Evolutionary conservation across 2,329 filamentous ascomycete genomes (phyloP).

Genomic region (Leptodontidium sp.): DNA sequence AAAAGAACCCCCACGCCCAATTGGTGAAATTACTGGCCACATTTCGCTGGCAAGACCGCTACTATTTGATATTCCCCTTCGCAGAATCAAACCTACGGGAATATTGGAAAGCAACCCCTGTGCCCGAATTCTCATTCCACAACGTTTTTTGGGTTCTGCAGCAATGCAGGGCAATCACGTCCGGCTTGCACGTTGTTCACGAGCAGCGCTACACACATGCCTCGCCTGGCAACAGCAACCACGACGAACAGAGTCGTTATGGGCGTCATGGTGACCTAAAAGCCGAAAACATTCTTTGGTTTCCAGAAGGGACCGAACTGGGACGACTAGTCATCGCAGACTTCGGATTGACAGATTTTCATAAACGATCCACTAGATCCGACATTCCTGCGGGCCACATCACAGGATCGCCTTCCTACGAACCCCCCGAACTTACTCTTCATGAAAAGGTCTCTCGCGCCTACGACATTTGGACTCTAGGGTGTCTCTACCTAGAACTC

Average conservation of each 20-base stretch:
- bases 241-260: slow-evolving; percentile 37
- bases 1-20: slow-evolving; percentile 29
- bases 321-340: slow-evolving; percentile 37
- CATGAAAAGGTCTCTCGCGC: slow-evolving; percentile 44
- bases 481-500: slow-evolving; percentile 50
- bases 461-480: slow-evolving; percentile 51
- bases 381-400: slow-evolving; percentile 33
- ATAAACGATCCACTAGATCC: slow-evolving; percentile 46
- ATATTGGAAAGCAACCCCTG: slow-evolving; percentile 38
- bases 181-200: slow-evolving; percentile 39
- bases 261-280: slow-evolving; percentile 44
- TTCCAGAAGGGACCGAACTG: slow-evolving; percentile 41
- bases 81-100: slow-evolving; percentile 39
- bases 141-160: slow-evolving; percentile 38
- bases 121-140: slow-evolving; percentile 13
- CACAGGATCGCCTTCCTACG: slow-evolving; percentile 47
- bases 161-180: slow-evolving; percentile 40
- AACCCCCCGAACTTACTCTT: slow-evolving; percentile 50
- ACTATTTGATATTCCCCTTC: slow-evolving; percentile 43
- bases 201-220: slow-evolving; percentile 23
- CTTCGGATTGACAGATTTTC: slow-evolving; percentile 44
- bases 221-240: neutral
- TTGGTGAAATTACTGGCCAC: slow-evolving; percentile 43
- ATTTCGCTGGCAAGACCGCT: slow-evolving; percentile 30
- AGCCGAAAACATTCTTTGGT: slow-evolving; percentile 39